Conservation (phyloP, 1,284 basidiomycete genomes). For the Malassezia globosa region DNA sequence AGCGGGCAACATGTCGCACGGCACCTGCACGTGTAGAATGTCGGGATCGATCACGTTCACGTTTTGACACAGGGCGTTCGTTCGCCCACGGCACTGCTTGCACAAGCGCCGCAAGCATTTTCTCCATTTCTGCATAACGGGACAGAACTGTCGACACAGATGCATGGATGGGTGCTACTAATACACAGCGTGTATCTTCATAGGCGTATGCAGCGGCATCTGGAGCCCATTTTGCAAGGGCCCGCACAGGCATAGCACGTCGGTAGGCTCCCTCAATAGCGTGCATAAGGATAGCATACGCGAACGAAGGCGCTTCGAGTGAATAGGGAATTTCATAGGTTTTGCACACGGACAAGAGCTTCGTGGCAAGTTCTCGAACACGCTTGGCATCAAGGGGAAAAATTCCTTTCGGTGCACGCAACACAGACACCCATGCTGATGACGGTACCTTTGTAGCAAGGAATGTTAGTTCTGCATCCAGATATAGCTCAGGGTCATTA, state of each 20-base stretch:
- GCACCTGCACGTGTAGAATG: neutral
- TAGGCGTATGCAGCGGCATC: neutral
- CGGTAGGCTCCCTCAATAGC: constrained; percentile 7
- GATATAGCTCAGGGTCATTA: constrained; percentile 8
- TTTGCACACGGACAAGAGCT: neutral
- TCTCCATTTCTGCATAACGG: constrained; percentile 14
- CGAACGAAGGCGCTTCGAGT: constrained; percentile 9
- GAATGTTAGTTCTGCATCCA: neutral
- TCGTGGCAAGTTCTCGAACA: neutral
- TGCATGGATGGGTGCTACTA: neutral
- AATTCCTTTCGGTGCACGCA: too few species aligned
- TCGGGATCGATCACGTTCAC: constrained; percentile 10
- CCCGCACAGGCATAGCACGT: neutral
- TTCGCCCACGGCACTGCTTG: constrained; percentile 11
- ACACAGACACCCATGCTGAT: neutral
- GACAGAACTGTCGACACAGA: constrained; percentile 9
- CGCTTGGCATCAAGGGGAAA: neutral
- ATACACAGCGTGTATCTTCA: neutral
- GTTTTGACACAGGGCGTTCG: neutral
- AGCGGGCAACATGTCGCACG: neutral
- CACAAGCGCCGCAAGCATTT: constrained; percentile 6
- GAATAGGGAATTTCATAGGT: neutral
- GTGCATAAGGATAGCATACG: constrained; percentile 16
- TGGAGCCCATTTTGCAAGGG: neutral
- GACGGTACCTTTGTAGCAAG: neutral